Percentiles rank a stretch among this genome's conserved stretches.
phyloP scores from a whole-genome alignment of 345 rosid species.

The Limnanthes douglasii region DNA sequence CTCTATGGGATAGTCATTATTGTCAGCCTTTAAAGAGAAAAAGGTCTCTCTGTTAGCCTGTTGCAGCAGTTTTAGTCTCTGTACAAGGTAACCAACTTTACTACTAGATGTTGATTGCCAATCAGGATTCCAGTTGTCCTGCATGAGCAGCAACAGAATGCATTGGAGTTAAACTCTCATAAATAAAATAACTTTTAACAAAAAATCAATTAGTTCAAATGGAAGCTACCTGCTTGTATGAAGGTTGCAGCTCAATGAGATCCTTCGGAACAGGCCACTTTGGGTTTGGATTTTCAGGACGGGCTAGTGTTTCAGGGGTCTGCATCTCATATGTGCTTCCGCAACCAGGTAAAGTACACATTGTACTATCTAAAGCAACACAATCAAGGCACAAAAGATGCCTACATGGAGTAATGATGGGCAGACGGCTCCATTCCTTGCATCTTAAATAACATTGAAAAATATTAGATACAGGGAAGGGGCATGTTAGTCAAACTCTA shows the following conservation, averaged over 20 bases:
- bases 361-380: conserved; percentile 58
- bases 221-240: conserved; percentile 72
- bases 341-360: conserved; percentile 65
- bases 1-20: conserved; percentile 11
- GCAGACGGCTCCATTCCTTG: conserved; percentile 95
- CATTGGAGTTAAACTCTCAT: conserved; percentile 3
- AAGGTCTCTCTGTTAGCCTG: conserved; percentile 19
- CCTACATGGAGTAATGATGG: conserved; percentile 81
- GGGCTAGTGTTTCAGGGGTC: conserved; percentile 56
- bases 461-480: conserved; percentile 3
- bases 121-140: conserved; percentile 98
- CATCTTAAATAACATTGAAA: conserved; percentile 35
- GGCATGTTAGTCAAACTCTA: too few species aligned
- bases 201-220: conserved; percentile 6
- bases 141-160: conserved; percentile 12
- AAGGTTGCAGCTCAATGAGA: conserved; percentile 94
- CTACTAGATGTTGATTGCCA: conserved; percentile 97
- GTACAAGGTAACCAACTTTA: conserved; percentile 71
- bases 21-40: conserved; percentile 12
- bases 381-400: conserved; percentile 88
- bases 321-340: conserved; percentile 79
- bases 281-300: conserved; percentile 93
- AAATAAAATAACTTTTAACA: conserved; percentile 1
- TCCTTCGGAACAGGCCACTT: conserved; percentile 96
- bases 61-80: conserved; percentile 52